Evolutionary conservation across 805 yeast species (phyloP), one percentile per base, ranked within the genome.

Genomic region (Brettanomyces sp.): DNA sequence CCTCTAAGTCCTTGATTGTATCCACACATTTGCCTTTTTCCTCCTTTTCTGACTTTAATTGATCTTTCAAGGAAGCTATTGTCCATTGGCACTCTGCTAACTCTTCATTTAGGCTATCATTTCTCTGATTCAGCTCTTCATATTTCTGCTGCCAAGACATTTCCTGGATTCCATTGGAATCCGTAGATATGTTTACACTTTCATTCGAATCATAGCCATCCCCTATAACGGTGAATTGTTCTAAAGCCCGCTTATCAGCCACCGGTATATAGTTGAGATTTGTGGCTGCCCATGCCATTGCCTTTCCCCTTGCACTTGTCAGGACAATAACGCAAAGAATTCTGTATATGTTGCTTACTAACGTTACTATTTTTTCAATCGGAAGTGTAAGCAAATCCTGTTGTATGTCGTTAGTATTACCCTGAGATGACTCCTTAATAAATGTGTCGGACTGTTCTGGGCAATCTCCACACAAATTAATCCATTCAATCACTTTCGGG

Each of bases 241-340:
- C 53, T 28, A 59, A 41, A 4, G 48, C 49, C 14, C 41, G 44
- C 34, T 55, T 60, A 30, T 56, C 45, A 24, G 51, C 51, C 2
- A 24, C 14, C 3, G 53, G 52, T 6, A 58, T 46, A 44, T 53
- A 60, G 35, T 56, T 53, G 28, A 59, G 45, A 44, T 60, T 59
- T 1, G 62, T 53, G 41, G 55, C 47, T 4, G 61, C 62, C 63
- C 59, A 60, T 8, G 62, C 60, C 52, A 48, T 52, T 40, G 57
- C 41, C 18, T 51, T 54, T 7, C 62, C 56, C 5, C 57, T 42
- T 3, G 59, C 56, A 13, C 59, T 54, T 36, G 54, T 45, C 11
- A 51, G 52, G 23, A 61, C 41, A 3, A 61, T 34, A 18, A 60
- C 33, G 24, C 61, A 56, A 30, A 56, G 51, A 42, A 54, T 54